Conservation (phyloP, 2,329 filamentous ascomycete species). For the Coniochaeta sp. region DNA sequence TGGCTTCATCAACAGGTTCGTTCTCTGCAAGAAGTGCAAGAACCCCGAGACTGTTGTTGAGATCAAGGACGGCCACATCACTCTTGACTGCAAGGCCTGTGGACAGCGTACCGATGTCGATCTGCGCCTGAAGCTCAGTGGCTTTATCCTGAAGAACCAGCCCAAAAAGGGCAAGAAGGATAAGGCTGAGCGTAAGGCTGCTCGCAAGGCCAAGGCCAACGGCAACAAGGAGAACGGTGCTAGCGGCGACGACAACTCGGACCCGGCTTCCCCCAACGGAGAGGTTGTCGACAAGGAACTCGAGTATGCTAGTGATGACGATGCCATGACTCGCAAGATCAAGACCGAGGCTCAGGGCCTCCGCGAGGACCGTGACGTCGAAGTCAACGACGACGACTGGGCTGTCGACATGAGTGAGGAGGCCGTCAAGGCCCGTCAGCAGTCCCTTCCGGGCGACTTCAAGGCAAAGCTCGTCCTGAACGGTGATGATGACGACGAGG, state of each 20-base stretch:
- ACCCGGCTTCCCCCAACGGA: conserved; percentile 29
- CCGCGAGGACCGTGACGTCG: conserved; percentile 36
- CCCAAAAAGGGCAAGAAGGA: conserved; percentile 95
- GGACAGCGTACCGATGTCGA: conserved; percentile 90
- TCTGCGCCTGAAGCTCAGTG: conserved; percentile 87
- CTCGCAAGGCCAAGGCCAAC: conserved; percentile 80
- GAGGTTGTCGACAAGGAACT: conserved; percentile 38
- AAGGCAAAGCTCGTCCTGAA: conserved; percentile 84
- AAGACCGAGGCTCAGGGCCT: conserved; percentile 49
- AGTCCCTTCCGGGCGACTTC: conserved; percentile 87
- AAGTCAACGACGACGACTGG: conserved; percentile 81
- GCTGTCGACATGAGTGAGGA: conserved; percentile 94
- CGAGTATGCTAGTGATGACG: conserved; percentile 81
- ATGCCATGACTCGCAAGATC: conserved; percentile 67
- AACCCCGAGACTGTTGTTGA: conserved; percentile 96
- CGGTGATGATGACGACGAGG: conserved; percentile 70
- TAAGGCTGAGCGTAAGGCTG: conserved; percentile 87
- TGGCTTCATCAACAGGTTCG: conserved; percentile 97
- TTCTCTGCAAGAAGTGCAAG: conserved; percentile 99
- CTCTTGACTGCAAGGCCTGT: conserved; percentile 97
- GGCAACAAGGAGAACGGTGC: conserved; percentile 54
- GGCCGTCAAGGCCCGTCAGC: conserved; percentile 88
- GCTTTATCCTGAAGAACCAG: conserved; percentile 95
- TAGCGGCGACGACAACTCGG: conserved; percentile 47
- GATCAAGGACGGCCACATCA: conserved; percentile 88